Evolutionary conservation across 2,329 filamentous ascomycete genomes (phyloP).

Genomic region (Stagonosporopsis vannaccii): DNA sequence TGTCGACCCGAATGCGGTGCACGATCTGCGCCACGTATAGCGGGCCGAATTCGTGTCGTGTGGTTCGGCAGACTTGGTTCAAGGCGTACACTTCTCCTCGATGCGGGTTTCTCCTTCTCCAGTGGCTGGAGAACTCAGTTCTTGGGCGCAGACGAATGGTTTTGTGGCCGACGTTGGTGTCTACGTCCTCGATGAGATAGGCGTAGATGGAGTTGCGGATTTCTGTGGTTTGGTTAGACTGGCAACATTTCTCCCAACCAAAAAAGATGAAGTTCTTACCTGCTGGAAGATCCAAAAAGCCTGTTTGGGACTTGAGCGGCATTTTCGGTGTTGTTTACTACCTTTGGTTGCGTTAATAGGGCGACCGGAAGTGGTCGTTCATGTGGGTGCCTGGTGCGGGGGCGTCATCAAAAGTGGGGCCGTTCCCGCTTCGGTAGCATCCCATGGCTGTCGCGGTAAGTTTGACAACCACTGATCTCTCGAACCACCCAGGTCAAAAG

Average conservation of each 20-base stretch:
- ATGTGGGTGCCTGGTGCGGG: conserved; percentile 11
- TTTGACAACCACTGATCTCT: no score
- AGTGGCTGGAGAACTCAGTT: conserved; percentile 7
- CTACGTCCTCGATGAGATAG: conserved; percentile 10
- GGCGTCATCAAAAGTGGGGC: not conserved
- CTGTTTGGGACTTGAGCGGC: not conserved
- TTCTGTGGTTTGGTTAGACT: not conserved
- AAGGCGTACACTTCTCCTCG: conserved; percentile 6
- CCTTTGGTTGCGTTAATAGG: not conserved
- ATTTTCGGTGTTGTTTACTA: not conserved
- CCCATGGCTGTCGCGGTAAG: not conserved
- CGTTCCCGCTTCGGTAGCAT: not conserved
- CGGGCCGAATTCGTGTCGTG: conserved; percentile 7
- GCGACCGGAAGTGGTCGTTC: not conserved
- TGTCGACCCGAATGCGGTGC: conserved; percentile 9
- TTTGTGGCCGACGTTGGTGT: conserved; percentile 15
- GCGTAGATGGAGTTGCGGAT: conserved; percentile 11
- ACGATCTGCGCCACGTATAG: conserved; percentile 7
- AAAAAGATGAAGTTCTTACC: not conserved
- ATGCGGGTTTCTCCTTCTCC: conserved; percentile 8
- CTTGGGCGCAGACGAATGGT: conserved; percentile 6
- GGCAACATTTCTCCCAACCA: no score
- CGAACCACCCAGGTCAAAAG: no score
- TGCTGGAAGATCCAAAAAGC: conserved; percentile 6
- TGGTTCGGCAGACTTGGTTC: conserved; percentile 11